Evolutionary conservation across 306 rosid genomes (phyloP), one percentile per base, ranked within the genome.

Genomic region (Canavalia gladiata): DNA sequence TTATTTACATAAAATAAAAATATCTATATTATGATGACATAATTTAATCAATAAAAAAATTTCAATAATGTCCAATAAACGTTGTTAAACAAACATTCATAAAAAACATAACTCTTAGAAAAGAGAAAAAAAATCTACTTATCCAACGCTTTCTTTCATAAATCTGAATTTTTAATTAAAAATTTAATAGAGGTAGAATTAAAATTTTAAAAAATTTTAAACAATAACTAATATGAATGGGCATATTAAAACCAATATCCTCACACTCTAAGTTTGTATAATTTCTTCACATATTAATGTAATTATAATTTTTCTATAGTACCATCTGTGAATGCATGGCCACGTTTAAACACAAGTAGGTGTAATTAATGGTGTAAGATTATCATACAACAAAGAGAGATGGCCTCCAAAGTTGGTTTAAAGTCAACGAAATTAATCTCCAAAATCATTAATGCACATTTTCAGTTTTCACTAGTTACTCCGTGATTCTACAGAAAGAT

Each of bases 341-440:
- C 28, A 34, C 34, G 31, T 43, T 58, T 30, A 79, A 58, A 58
- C 47, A 69, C 42, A 78, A 58, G 76, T 68, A n/a, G 75, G 68
- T 31, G 49, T 68, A 56, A 29, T 25, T 57, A 57, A 55, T 57
- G 64, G 25, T 49, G 12, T 11, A 30, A 30, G 39, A 33, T 29
- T 56, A 42, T 33, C 70, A 69, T 10, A 51, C n/a, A 43, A 13
- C n/a, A 68, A 3, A 47, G 11, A 6, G 58, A 12, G n/a, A 5
- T 39, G 47, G 79, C 66, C 79, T 30, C 49, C 55, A 73, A 81
- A 63, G 9, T 72, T 72, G 67, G 68, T 72, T 43, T 7, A 64
- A 73, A 64, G 79, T 72, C 75, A 63, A 73, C 49, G n/a, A 0
- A 74, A 63, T 74, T 65, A 74, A 74, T 65, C 75, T 45, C 80